Evolutionary conservation across 1,139 yeast genomes (phyloP), one percentile per base, ranked within the genome.

Genomic region (Pichia sp.): DNA sequence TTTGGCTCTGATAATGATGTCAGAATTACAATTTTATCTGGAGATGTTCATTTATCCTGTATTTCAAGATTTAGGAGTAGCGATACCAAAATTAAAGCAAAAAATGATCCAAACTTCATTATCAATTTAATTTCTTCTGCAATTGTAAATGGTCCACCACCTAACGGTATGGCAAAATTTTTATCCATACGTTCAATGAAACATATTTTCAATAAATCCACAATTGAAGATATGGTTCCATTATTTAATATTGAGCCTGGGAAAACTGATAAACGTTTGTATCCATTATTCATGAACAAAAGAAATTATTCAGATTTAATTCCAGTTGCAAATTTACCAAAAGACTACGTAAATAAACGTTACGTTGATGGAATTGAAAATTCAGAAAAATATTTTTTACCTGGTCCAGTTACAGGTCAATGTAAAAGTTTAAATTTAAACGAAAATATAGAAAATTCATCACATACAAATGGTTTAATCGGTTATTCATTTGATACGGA

Each of bases 21-120:
- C 8, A 76, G 99, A 60, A 70, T 91, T 52, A 89, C 98, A 8
- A 84, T 91, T 56, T 73, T 91, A 44, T 81, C 91, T 11, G 99
- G 99, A 27, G 99, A 91, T 66, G 98, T 93, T 47, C 99, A 93
- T 69, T 75, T 91, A 62, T 84, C 93, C 53, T 87, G 91, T 53
- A 70, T 90, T 57, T 95, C 96, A 18, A 75, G 96, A 60, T 77
- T 91, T 67, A 79, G 80, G 63, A 73, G 90, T 19, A 81, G 79
- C 56, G 69, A 73, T 29, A 25, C 30, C n/a, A 63, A 69, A 16
- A 76, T 77, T 57, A 60, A 66, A 8, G 66, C 95, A 0, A 83
- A 82, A 60, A 64, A 71, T 33, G 97, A 91, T 67, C 84, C 87
- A 33, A 72, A 95, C 54, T 77, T 89, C 57, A 83, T 93, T 67